Base-by-base conservation (phyloP, 768 basidiomycete genomes). In the Panus rudis region DNA sequence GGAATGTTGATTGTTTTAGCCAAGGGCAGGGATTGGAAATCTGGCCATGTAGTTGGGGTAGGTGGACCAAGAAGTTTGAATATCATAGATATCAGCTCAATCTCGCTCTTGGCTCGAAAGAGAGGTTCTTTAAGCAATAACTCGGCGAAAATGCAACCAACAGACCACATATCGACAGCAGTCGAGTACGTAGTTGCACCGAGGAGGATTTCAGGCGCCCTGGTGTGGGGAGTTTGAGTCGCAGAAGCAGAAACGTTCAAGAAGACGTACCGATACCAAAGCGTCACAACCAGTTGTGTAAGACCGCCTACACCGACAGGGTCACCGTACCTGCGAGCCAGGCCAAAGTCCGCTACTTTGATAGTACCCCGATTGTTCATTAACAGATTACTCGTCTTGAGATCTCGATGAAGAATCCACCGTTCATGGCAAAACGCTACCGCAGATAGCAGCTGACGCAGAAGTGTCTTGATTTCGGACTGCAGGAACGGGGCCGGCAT, bases 301-400 rank as follows among this genome's bases (percentile, higher is more conserved):
- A 99, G 80, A 23, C 93, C 92, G n/a, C 90, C 89, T 4, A 92
- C 82, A 17, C 94, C 93, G 10, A 97, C 76, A 8, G 96, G 96
- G 61, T 98, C 96, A 14, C 96, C 96, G 58, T 91, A 99, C 41
- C 92, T 79, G 54, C 96, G 71, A 13, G 96, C 96, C 22, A 98
- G 78, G 4, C 96, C 96, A 61, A 98, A 99, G 63, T 99, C 96
- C 12, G 96, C 96, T 5, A 99, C 92, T 58, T 98, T 98, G 66
- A 99, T 93, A 27, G 88, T 93, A 1, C 96, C 96, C 6, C 96
- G 82, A 59, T 99, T 99, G 63, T 98, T 99, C 94, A 99, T 94
- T 35, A 99, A 74, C 26, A 99, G 64, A 60, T 99, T 99, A 55
- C 91, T 93, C 16, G 96, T 98, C 63, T 99, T 99, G 47, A 99